Conservation (phyloP, 192 early-diverging fungal genomes). For the Lobosporangium transversale region DNA sequence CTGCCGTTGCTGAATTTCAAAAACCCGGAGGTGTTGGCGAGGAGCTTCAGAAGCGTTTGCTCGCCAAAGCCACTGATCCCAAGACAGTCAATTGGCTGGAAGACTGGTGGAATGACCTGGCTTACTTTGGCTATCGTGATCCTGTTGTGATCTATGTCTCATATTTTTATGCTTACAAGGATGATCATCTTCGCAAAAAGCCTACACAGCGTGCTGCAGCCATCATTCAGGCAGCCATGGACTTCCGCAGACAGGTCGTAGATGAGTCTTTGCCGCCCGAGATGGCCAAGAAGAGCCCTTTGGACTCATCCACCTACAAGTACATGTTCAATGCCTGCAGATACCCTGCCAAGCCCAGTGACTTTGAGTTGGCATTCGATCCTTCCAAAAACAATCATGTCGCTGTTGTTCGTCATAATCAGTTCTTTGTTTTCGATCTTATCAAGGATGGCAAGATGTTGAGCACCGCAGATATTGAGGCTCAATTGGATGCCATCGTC, state of each 20-base stretch:
- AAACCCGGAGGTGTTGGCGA: slow-evolving; percentile 83
- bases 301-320: slow-evolving; percentile 93
- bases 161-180: slow-evolving; percentile 96
- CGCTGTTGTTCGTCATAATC: slow-evolving; percentile 88
- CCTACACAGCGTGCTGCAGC: slow-evolving; percentile 89
- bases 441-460: slow-evolving; percentile 81
- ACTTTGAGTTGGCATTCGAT: slow-evolving; percentile 79
- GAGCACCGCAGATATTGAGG: slow-evolving; percentile 85
- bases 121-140: slow-evolving; percentile 96
- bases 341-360: slow-evolving; percentile 86
- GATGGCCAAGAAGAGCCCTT: slow-evolving; percentile 75
- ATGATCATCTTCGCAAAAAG: slow-evolving; percentile 81
- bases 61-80: slow-evolving; percentile 76
- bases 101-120: slow-evolving; percentile 98
- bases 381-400: slow-evolving; percentile 85
- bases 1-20: slow-evolving; percentile 79
- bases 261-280: slow-evolving; percentile 77
- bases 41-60: slow-evolving; percentile 85
- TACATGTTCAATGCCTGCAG: slow-evolving; percentile 98
- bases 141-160: slow-evolving; percentile 95
- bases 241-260: slow-evolving; percentile 86
- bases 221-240: slow-evolving; percentile 88
- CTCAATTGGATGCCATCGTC: slow-evolving; percentile 52
- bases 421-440: slow-evolving; percentile 86
- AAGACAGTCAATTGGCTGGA: slow-evolving; percentile 89